These are phyloP conservation scores for Albifimbria verrucaria DNA, from an alignment of 2,329 filamentous ascomycete genomes.

Conservation along the genomic window DNA sequence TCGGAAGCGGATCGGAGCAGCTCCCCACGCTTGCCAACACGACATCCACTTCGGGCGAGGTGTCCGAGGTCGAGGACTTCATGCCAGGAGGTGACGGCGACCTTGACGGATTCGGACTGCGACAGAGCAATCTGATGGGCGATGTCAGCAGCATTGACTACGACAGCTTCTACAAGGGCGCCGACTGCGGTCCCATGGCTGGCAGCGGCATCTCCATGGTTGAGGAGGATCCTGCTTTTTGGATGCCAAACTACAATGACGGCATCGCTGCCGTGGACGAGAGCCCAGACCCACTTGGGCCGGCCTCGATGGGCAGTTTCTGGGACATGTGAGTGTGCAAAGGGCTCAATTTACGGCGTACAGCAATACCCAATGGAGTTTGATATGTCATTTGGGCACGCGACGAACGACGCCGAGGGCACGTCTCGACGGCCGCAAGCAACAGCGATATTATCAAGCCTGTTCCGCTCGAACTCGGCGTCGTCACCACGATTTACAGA, in stretches of 20 bases:
- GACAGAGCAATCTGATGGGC: conserved; percentile 36
- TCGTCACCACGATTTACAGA: too few relatives aligned
- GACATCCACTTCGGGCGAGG: conserved; percentile 63
- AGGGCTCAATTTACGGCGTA: conserved; percentile 22
- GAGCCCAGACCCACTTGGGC: conserved; percentile 28
- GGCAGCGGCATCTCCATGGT: conserved; percentile 44
- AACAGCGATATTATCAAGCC: too few relatives aligned
- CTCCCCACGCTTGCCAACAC: conserved; percentile 52
- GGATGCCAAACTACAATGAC: conserved; percentile 45
- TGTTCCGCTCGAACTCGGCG: too few relatives aligned
- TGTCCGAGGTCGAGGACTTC: conserved; percentile 64
- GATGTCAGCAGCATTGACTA: conserved; percentile 52
- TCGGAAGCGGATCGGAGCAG: conserved; percentile 49
- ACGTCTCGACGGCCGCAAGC: too few relatives aligned
- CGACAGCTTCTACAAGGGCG: conserved; percentile 52
- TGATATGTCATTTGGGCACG: too few relatives aligned
- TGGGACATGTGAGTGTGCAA: conserved; percentile 31
- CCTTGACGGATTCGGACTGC: conserved; percentile 44
- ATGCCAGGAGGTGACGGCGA: conserved; percentile 45
- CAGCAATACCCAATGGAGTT: conserved; percentile 28
- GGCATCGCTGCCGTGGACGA: conserved; percentile 32
- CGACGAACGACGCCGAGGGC: too few relatives aligned
- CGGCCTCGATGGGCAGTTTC: conserved; percentile 26
- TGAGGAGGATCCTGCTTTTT: conserved; percentile 49
- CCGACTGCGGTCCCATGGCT: conserved; percentile 34